Base-by-base conservation (phyloP, 78 protist species). In the Dictyostelium brefeldianum region DNA sequence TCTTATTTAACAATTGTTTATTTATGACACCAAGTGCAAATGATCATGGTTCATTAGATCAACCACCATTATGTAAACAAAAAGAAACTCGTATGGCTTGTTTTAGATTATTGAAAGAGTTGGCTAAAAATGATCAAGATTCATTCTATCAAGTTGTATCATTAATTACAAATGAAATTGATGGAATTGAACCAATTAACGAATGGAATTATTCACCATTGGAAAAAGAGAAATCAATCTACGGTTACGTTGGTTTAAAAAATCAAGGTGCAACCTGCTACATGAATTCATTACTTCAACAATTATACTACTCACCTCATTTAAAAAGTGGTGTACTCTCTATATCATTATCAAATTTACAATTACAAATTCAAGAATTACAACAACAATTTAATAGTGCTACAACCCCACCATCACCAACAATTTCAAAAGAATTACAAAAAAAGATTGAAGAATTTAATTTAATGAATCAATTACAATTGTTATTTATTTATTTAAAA, bases 251-350 rank as follows among this genome's bases (percentile, higher is more conserved):
- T 11, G 98, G 98, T 36, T 64, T 97, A 31, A 69, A 74, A 78
- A 97, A 97, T 65, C 97, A 92, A 53, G 98, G 98, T 36, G 97
- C 98, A 22, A 97, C 98, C 10, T 97, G 98, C 91, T 97, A 97
- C 83, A 81, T 97, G 94, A 97, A 97, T 83, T 77, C 96, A 47
- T 74, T 96, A 12, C 18, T 96, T 29, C 97, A 97, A 92, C 97
- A 90, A 83, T 89, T 97, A 29, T 95, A 56, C 56, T 36, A 78
- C 27, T 74, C 91, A n/a, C 93, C 95, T 0, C 81, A 47, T 43
- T 83, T 91, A 46, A 89, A 48, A 36, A 31, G 62, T 22, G 80
- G 91, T n/a, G 3, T 93, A 0, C 48, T 84, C 18, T 79, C 78
- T 18, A 20, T 83, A 6, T 20, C 7, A 22, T 57, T 83, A 25